Conservation (phyloP, 139 green algal species). For the Chlorella sp. region DNA sequence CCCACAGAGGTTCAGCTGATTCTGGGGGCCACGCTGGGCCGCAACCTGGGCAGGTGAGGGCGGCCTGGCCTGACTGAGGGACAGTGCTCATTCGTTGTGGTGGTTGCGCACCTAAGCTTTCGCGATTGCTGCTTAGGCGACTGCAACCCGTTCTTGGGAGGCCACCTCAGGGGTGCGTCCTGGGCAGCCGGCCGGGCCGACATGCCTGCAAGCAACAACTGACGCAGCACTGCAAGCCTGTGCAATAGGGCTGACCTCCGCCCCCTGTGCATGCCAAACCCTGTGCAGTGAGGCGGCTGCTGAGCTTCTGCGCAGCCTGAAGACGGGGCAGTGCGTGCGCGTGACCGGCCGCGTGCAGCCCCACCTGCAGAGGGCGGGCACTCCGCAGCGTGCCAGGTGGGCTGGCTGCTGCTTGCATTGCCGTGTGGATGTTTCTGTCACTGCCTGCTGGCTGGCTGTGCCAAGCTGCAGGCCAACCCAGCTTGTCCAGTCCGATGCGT, state of each 20-base stretch:
- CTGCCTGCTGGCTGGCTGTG: too few relatives aligned
- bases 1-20: constrained; percentile 49
- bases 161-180: too few relatives aligned
- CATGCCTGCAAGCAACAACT: too few relatives aligned
- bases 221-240: too few relatives aligned
- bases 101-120: too few relatives aligned
- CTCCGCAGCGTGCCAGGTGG: not conserved
- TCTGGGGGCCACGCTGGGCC: constrained; percentile 39
- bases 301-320: constrained; percentile 25
- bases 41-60: constrained; percentile 11
- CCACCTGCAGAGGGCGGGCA: constrained; percentile 19
- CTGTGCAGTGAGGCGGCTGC: constrained; percentile 16
- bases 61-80: not conserved
- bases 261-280: not conserved
- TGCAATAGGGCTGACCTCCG: too few relatives aligned
- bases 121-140: too few relatives aligned
- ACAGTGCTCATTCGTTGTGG: too few relatives aligned
- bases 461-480: too few relatives aligned
- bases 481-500: too few relatives aligned
- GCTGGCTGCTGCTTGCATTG: not conserved
- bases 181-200: too few relatives aligned
- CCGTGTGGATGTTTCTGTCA: not conserved
- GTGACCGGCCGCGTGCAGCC: constrained; percentile 35
- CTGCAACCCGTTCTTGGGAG: too few relatives aligned
- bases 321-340: constrained; percentile 21